phyloP scores from a whole-genome alignment of 148 eudicot genomes.

The Fagopyrum esculentum region DNA sequence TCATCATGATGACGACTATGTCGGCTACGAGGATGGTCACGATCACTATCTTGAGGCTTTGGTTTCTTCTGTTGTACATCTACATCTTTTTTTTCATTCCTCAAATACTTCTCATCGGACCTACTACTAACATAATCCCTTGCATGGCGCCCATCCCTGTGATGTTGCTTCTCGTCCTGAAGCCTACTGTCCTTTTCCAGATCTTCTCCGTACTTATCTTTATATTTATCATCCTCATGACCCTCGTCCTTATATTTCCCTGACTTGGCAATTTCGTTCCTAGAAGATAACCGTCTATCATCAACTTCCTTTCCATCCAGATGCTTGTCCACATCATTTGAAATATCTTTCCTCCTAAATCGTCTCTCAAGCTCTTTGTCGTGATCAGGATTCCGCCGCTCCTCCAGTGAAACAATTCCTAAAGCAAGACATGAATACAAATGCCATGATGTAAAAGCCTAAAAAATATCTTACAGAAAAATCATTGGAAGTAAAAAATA shows the following conservation, averaged over 20 bases:
- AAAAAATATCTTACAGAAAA: neutral
- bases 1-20: slow-evolving; percentile 11
- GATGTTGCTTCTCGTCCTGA: slow-evolving; percentile 43
- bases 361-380: slow-evolving; percentile 71
- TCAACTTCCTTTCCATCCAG: slow-evolving; percentile 46
- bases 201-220: slow-evolving; percentile 41
- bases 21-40: slow-evolving; percentile 17
- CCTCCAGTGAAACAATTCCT: slow-evolving; percentile 32
- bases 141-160: slow-evolving; percentile 42
- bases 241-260: slow-evolving; percentile 49
- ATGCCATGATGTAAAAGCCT: neutral
- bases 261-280: slow-evolving; percentile 48
- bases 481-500: neutral
- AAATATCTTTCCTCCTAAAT: slow-evolving; percentile 53
- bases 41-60: slow-evolving; percentile 25
- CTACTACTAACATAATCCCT: slow-evolving; percentile 43
- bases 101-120: slow-evolving; percentile 51
- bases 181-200: slow-evolving; percentile 36
- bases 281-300: slow-evolving; percentile 48
- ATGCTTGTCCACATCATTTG: slow-evolving; percentile 56
- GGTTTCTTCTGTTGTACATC: slow-evolving; percentile 46
- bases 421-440: neutral
- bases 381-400: slow-evolving; percentile 39
- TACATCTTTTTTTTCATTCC: slow-evolving; percentile 49
- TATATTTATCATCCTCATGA: slow-evolving; percentile 46